These are phyloP conservation scores for Ramaria sp. DNA, from an alignment of 768 basidiomycete species.

Conservation along the genomic window DNA sequence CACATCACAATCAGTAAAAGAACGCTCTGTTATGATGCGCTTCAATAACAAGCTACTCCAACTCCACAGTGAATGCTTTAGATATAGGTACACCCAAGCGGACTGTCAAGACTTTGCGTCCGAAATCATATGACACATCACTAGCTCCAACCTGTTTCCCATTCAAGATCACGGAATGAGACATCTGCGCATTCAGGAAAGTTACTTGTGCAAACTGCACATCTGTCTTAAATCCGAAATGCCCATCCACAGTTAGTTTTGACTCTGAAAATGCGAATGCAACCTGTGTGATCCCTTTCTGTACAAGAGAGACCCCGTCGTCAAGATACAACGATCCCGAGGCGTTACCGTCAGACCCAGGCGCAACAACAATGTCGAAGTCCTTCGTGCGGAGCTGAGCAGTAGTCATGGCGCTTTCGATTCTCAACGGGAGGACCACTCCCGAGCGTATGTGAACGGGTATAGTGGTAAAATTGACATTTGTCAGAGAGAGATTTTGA, in stretches of 20 bases:
- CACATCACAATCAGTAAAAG: too few relatives aligned
- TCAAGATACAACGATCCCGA: conserved; percentile 48
- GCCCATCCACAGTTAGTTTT: conserved; percentile 20
- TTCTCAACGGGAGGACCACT: conserved; percentile 46
- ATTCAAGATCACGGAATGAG: conserved; percentile 3
- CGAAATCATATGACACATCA: not conserved
- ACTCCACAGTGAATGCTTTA: not conserved
- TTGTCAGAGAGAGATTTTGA: conserved; percentile 34
- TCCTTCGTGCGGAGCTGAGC: conserved; percentile 38
- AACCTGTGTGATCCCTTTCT: conserved; percentile 19
- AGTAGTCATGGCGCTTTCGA: conserved; percentile 49
- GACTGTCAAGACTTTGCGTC: not conserved
- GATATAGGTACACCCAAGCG: not conserved
- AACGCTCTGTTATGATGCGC: too few relatives aligned
- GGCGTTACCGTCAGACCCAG: conserved; percentile 39
- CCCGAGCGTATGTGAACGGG: conserved; percentile 65
- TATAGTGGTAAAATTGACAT: conserved; percentile 41
- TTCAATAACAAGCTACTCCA: not conserved
- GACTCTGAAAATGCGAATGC: conserved; percentile 18
- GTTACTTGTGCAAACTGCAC: conserved; percentile 25
- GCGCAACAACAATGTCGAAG: conserved; percentile 57
- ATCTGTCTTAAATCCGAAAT: conserved; percentile 19
- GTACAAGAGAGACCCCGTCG: conserved; percentile 44
- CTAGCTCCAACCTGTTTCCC: not conserved
- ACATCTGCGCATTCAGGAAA: conserved; percentile 20